Base-by-base conservation (phyloP, 768 basidiomycete species). In the Suillus bovinus region DNA sequence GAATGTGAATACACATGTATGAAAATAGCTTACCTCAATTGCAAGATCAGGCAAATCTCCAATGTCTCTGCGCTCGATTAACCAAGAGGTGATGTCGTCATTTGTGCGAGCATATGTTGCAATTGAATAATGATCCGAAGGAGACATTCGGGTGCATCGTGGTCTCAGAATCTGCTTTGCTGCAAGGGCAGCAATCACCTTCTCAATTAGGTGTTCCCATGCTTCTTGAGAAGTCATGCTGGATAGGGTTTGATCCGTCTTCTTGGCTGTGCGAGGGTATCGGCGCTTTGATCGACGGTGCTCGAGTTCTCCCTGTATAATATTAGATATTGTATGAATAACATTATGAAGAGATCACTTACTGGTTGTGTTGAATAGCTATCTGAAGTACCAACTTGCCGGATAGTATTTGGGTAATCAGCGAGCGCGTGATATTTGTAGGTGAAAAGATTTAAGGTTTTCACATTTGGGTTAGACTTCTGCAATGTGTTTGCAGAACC, bases 201-300 rank as follows among this genome's bases (percentile, higher is more conserved):
- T 59, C 66, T 63, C 39, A 59, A 73, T 27, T 44, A 58, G 9
- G 55, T 66, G 10, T 58, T 68, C 59, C 46, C 67, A 62, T 2
- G 63, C 52, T 22, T 70, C 62, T 2, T 66, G 67, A 9, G 61
- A 44, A 0, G 71, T 70, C 34, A 81, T 77, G 10, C 54, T 50
- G 17, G 0, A 0, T 0, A 49, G 2, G 77, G 0, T 54, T 33
- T 16, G 64, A 61, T 24, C 72, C 31, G 46, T 59, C n/a, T 67
- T 71, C 60, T 79, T 80, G 64, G 76, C 78, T 0, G 78, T 78
- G 0, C 66, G 46, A 0, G 61, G 60, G 59, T 80, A 83, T 13
- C 74, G 61, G 0, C 64, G 65, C 63, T 83, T 82, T 13, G 76
- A 63, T 0, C 44, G 60, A 0, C 68, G 60, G 56, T 82, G 80